These are phyloP conservation scores for Arabis alpina DNA, from an alignment of 345 rosid genomes.

Conservation along the genomic window DNA sequence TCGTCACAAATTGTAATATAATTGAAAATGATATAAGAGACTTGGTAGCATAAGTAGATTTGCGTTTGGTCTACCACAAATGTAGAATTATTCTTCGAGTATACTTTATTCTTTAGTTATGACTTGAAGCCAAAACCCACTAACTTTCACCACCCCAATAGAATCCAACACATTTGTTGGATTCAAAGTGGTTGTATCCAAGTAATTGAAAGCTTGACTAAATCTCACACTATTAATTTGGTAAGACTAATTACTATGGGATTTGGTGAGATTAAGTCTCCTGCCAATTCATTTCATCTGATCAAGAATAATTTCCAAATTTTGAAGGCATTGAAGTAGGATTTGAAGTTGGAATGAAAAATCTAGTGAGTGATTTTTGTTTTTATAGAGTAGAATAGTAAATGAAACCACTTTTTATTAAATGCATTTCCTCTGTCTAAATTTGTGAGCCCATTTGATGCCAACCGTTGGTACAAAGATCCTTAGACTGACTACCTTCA, in stretches of 20 bases:
- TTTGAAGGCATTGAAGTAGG: constrained; percentile 31
- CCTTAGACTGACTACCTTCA: constrained; percentile 39
- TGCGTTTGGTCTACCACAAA: constrained; percentile 40
- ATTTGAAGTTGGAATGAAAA: constrained; percentile 23
- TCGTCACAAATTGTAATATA: neutral
- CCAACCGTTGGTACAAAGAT: constrained; percentile 40
- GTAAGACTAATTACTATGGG: constrained; percentile 35
- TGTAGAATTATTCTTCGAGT: constrained; percentile 41
- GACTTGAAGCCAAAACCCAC: constrained; percentile 42
- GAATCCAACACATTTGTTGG: constrained; percentile 38
- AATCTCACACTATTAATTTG: constrained; percentile 25
- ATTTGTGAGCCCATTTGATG: constrained; percentile 41
- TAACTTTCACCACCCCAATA: constrained; percentile 44
- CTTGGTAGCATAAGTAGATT: constrained; percentile 34
- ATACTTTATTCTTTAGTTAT: constrained; percentile 43
- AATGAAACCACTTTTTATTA: constrained; percentile 24
- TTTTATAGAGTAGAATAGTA: constrained; percentile 9
- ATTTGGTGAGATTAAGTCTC: constrained; percentile 37
- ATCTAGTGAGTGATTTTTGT: neutral
- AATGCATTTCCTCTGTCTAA: constrained; percentile 29
- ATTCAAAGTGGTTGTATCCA: constrained; percentile 34
- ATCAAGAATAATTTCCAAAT: constrained; percentile 10
- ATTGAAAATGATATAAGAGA: neutral
- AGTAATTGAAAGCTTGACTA: constrained; percentile 42
- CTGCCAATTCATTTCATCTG: constrained; percentile 5